Percentiles rank a stretch among this genome's conserved stretches.
Conservation (phyloP, 1,139 yeast genomes). For the Kluyveromyces sp. region DNA sequence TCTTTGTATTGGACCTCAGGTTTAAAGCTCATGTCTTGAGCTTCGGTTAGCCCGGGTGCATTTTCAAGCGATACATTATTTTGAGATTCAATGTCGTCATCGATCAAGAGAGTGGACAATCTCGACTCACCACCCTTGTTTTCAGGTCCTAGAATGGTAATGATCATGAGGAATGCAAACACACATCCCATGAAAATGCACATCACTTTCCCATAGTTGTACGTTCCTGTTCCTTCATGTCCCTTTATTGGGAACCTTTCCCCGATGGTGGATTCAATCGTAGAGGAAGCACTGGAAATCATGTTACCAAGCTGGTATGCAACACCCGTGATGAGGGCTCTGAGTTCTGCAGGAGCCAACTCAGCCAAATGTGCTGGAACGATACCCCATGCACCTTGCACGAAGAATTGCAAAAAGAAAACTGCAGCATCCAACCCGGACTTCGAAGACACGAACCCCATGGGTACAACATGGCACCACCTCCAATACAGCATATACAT, state of each 20-base stretch:
- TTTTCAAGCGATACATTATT: constrained; percentile 2
- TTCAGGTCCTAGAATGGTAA: constrained; percentile 70
- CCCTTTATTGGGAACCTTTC: constrained; percentile 49
- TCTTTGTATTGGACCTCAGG: constrained; percentile 8
- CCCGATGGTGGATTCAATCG: constrained; percentile 73
- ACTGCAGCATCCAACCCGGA: constrained; percentile 65
- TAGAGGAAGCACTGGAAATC: constrained; percentile 75
- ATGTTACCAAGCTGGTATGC: constrained; percentile 80
- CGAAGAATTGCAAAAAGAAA: constrained; percentile 71
- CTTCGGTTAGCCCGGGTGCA: background rate
- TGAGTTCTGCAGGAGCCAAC: constrained; percentile 68
- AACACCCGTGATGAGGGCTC: constrained; percentile 57
- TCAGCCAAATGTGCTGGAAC: constrained; percentile 73
- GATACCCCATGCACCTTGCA: constrained; percentile 88
- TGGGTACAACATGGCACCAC: constrained; percentile 58
- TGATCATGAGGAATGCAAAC: constrained; percentile 50
- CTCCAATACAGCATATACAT: constrained; percentile 61
- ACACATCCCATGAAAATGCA: constrained; percentile 78
- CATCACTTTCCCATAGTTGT: constrained; percentile 63
- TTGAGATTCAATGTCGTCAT: constrained; percentile 1
- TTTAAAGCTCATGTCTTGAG: constrained; percentile 2
- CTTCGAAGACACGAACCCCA: constrained; percentile 51
- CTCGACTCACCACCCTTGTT: constrained; percentile 36
- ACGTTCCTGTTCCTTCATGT: constrained; percentile 22
- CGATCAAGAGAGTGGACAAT: background rate